Evolutionary conservation across 345 rosid genomes (phyloP), one percentile per base, ranked within the genome.

Genomic region (Orychophragmus violaceus): DNA sequence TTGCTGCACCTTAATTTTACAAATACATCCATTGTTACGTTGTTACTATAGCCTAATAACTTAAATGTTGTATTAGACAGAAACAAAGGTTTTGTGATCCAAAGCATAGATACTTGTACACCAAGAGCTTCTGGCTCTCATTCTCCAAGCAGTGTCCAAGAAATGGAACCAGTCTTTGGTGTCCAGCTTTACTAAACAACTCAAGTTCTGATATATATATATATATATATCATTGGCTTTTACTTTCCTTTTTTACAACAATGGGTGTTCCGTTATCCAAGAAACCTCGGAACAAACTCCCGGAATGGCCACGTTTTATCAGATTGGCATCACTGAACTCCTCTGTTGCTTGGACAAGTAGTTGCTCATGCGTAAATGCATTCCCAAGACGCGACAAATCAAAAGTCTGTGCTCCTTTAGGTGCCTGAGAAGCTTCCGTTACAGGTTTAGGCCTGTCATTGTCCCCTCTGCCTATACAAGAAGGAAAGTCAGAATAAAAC

Each of bases 271-370:
- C 89, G 42, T 80, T 84, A n/a, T 80, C 99, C 62, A 89, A 68
- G 51, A 80, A 41, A 44, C 95, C 99, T 55, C 74, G 84, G 76
- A 81, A 95, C 25, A 95, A 85, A 77, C 77, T 87, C 53, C 99
- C 99, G 0, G 99, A 95, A 67, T 89, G 99, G 29, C 99, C 99
- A 22, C 80, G 78, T 77, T 87, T 95, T 48, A 95, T 86, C 71
- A 95, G 85, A 74, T 82, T 91, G 1, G 74, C 76, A 27, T 87
- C 97, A 62, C 53, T 77, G 50, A 91, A 89, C 13, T 83, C 83
- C 54, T 79, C 81, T 3, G 96, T 89, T 52, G 96, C 93, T 45
- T 74, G 80, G 2, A n/a, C n/a, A n/a, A 87, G 82, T 69, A 91
- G 85, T 79, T 87, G 93, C 74, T 87, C 88, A 73, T 83, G 84